Evolutionary conservation across 2,329 filamentous ascomycete genomes (phyloP).

Genomic region (Colletotrichum navitas): DNA sequence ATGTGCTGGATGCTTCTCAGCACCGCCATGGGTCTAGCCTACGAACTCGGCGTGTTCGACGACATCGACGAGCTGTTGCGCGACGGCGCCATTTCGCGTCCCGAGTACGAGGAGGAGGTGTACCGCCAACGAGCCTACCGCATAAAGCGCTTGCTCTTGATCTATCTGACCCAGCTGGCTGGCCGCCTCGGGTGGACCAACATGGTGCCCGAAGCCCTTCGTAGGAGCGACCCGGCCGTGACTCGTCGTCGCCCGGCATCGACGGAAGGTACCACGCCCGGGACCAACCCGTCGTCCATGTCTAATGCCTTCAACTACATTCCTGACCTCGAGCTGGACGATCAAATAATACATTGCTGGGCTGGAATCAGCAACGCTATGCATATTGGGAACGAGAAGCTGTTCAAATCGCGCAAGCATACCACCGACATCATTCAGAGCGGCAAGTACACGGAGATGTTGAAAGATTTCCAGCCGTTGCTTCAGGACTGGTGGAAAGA

Average conservation of each 20-base stretch:
- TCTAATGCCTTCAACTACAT: slow-evolving; percentile 75
- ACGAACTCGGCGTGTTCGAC: slow-evolving; percentile 96
- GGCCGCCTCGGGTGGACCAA: slow-evolving; percentile 92
- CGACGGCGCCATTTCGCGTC: slow-evolving; percentile 69
- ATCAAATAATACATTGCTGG: slow-evolving; percentile 90
- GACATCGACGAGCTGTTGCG: slow-evolving; percentile 80
- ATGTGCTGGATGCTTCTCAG: slow-evolving; percentile 99
- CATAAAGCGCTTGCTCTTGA: slow-evolving; percentile 86
- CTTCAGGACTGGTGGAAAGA: slow-evolving; percentile 83
- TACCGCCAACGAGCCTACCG: slow-evolving; percentile 84
- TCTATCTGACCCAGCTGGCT: slow-evolving; percentile 94
- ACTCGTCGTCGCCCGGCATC: slow-evolving; percentile 63
- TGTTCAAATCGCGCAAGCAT: slow-evolving; percentile 89
- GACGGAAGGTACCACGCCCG: slow-evolving; percentile 70
- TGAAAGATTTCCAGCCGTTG: slow-evolving; percentile 85
- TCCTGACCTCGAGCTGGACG: slow-evolving; percentile 74
- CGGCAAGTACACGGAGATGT: slow-evolving; percentile 83
- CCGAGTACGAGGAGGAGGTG: slow-evolving; percentile 79
- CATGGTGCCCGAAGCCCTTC: slow-evolving; percentile 82
- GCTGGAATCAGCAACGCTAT: slow-evolving; percentile 92
- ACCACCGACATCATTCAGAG: slow-evolving; percentile 91
- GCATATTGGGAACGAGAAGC: slow-evolving; percentile 87
- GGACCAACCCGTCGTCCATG: slow-evolving; percentile 67
- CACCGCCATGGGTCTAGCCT: slow-evolving; percentile 88
- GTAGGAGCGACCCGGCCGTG: slow-evolving; percentile 69